A percentile compares a stretch with the other conserved stretches of the same genome.
Evolutionary conservation across 352 stramenopile species (phyloP).

Genomic region (Phytopythium oedochilum): DNA sequence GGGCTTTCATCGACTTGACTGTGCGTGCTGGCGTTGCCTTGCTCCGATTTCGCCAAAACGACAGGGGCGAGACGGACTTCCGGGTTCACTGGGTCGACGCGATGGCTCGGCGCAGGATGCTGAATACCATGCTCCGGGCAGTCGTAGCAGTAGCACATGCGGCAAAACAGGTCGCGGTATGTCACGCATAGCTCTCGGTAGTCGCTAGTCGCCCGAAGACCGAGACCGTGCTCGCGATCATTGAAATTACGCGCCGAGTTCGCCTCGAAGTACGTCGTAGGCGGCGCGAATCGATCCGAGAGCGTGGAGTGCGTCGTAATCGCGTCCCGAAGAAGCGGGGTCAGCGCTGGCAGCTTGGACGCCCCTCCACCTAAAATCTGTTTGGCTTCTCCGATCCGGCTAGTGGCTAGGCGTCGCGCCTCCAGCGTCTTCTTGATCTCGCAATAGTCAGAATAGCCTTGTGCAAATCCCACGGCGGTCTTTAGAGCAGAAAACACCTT

Average conservation of each 20-base stretch:
- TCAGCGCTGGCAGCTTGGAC: slow-evolving; percentile 29
- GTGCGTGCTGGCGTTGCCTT: neutral
- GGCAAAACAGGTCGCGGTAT: slow-evolving; percentile 91
- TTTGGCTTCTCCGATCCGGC: slow-evolving; percentile 41
- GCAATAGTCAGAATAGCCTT: slow-evolving; percentile 58
- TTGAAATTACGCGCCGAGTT: slow-evolving; percentile 37
- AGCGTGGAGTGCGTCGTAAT: slow-evolving; percentile 16
- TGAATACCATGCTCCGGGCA: slow-evolving; percentile 89
- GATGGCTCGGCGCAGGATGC: slow-evolving; percentile 51
- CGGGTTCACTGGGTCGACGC: slow-evolving; percentile 63
- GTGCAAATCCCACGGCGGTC: slow-evolving; percentile 42
- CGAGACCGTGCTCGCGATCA: slow-evolving; percentile 30
- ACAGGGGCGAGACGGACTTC: slow-evolving; percentile 35
- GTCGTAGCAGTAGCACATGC: slow-evolving; percentile 92
- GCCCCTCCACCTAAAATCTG: slow-evolving; percentile 21
- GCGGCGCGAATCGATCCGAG: slow-evolving; percentile 34
- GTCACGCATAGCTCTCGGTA: slow-evolving; percentile 80
- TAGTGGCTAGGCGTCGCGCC: slow-evolving; percentile 21
- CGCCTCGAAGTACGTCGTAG: slow-evolving; percentile 64
- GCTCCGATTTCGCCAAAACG: neutral
- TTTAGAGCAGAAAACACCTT: slow-evolving; percentile 65
- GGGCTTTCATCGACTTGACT: neutral
- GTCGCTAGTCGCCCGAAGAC: slow-evolving; percentile 41
- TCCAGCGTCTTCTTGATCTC: slow-evolving; percentile 71
- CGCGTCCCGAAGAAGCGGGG: slow-evolving; percentile 18